Base-by-base conservation (phyloP, 75 land plant genomes). In the Pseudotsuga menziesii region DNA sequence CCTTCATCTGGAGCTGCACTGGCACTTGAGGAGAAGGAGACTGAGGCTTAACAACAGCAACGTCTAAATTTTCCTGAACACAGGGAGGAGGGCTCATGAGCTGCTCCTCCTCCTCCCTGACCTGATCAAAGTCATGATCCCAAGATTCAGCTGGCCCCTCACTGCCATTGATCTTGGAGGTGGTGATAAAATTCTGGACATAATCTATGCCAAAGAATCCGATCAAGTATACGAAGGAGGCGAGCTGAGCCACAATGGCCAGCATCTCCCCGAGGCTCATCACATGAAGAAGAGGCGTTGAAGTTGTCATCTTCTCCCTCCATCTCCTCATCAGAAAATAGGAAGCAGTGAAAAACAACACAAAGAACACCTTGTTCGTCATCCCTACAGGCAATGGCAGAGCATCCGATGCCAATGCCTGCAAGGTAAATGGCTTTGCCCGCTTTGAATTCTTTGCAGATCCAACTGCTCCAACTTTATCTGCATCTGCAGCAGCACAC, bases 201-300 rank as follows among this genome's bases (percentile, higher is more conserved):
- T 93, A 89, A 23, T 81, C 89, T 67, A 95, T 85, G 63, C 96
- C 98, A 76, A 91, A 91, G 81, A 93, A 95, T 5, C 90, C 92
- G 20, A 91, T 58, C 61, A 95, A 84, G 79, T 95, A 95, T 48
- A 91, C 85, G 61, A 85, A 81, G 72, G 98, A 95, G 11, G 89
- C 84, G 61, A 92, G 56, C 78, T 88, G 81, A 36, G 86, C 78
- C 56, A 95, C 19, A 36, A 93, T 52, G 75, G 90, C 88, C 44
- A 78, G 71, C 32, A 90, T 82, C 83, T 91, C 96, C 13, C 82
- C 84, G 39, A 90, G 55, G 73, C 78, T 80, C 61, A 93, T 66
- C 78, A 91, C 77, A 77, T 91, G 93, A 39, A 95, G 85, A 1
- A 39, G 4, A 13, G 93, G 96, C 9, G 86, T 86, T 9, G 89